These are phyloP conservation scores for Sclerotinia spermophila DNA, from an alignment of 2,329 filamentous ascomycete species.

Conservation along the genomic window DNA sequence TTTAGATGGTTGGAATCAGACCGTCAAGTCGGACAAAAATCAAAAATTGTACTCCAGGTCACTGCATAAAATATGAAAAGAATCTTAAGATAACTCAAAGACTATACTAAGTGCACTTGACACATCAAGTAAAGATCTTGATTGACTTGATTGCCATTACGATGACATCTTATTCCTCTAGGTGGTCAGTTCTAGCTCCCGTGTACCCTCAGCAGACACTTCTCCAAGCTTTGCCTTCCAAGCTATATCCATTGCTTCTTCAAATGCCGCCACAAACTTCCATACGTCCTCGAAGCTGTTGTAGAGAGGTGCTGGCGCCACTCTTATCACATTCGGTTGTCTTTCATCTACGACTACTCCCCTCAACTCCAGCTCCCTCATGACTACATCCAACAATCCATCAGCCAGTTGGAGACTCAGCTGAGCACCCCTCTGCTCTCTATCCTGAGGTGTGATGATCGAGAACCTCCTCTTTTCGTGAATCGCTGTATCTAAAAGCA, in stretches of 20 bases:
- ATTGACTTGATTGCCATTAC: not conserved
- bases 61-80: not conserved
- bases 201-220: constrained; percentile 11
- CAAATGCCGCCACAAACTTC: constrained; percentile 50
- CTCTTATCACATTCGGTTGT: constrained; percentile 69
- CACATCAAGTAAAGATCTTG: not conserved
- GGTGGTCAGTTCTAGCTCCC: constrained; percentile 15
- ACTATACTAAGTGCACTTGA: not conserved
- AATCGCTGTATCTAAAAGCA: constrained; percentile 46
- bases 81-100: not conserved
- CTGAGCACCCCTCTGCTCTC: constrained; percentile 65
- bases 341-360: constrained; percentile 72
- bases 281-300: constrained; percentile 66
- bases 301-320: constrained; percentile 72
- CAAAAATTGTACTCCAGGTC: not conserved
- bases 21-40: not conserved
- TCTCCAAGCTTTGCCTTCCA: constrained; percentile 5
- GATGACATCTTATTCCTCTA: not conserved
- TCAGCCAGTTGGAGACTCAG: constrained; percentile 60
- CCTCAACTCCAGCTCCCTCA: constrained; percentile 55
- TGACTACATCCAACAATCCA: constrained; percentile 59
- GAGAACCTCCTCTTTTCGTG: constrained; percentile 42
- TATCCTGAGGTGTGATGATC: constrained; percentile 64
- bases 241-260: constrained; percentile 38
- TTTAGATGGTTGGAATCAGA: not conserved